Base-by-base conservation (phyloP, 202 grass and related monocot genomes). In the Dendrocalamus latiflorus region DNA sequence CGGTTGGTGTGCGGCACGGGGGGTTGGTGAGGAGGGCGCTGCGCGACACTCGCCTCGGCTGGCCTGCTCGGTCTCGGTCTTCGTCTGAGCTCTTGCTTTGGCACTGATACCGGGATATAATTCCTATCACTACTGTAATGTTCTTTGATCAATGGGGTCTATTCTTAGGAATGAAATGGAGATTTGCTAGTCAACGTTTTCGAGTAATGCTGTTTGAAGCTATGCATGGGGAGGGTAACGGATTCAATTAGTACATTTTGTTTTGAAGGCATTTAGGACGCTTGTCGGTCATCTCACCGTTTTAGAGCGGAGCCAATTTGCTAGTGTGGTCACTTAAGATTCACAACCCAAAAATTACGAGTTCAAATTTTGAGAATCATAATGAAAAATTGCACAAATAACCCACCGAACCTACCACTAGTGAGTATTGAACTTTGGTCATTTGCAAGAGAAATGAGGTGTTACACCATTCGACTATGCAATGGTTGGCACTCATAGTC, bases 21-120 rank as follows among this genome's bases (percentile, higher is more conserved):
- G 14, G 24, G 75, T 79, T 68, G 75, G 75, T 74, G 74, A 20
- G 25, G 38, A n/a, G n/a, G n/a, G n/a, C n/a, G n/a, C n/a, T n/a
- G 43, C 10, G 45, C 15, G n/a, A 20, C 4, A 7, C 63, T 65
- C 20, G 15, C 25, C 25, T 78, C 6, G 3, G 4, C 41, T 68
- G 15, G 18, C 50, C 78, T 50, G 42, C 43, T 26, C 50, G 24
- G 65, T 80, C 65, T 70, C 51, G 51, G n/a, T 45, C 38, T 45
- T 81, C 20, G 36, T 25, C 65, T 41, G 38, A 15, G 65, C 51
- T 55, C 49, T 1, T 9, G 37, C 50, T 20, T 20, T 0, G 17
- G 17, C 50, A 8, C 49, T 53, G 18, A 3, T 53, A 51, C 49
- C 2, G 50, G 17, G 17, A 8, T 53, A 53, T 18, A 53, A 7